A percentile compares a stretch with the other conserved stretches of the same genome.
These are phyloP conservation scores for Citrus inodora DNA, from an alignment of 345 rosid genomes.

Conservation along the genomic window DNA sequence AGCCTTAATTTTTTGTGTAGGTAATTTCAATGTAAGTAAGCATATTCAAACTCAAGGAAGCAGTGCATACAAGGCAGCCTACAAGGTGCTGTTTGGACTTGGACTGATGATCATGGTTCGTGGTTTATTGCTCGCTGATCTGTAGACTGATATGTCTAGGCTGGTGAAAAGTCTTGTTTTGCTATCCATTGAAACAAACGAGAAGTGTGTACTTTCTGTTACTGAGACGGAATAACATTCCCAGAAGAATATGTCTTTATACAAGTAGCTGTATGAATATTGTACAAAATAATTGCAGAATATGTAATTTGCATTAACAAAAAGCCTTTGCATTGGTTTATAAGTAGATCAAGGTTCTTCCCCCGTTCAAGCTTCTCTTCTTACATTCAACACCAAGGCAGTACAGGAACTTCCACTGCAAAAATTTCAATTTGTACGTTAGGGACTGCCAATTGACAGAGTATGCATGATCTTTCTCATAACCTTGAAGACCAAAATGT, in stretches of 20 bases:
- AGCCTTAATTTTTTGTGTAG: constrained; percentile 28
- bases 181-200: neutral
- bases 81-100: constrained; percentile 28
- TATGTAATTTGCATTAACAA: neutral
- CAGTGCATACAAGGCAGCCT: constrained; percentile 24
- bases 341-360: neutral
- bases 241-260: neutral
- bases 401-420: neutral
- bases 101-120: constrained; percentile 31
- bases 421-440: neutral
- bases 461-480: neutral
- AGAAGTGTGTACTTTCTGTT: neutral
- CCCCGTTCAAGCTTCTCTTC: neutral
- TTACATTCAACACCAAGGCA: neutral
- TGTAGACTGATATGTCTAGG: neutral
- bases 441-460: neutral
- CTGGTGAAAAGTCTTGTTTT: neutral
- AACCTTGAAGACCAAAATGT: neutral
- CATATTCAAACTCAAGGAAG: constrained; percentile 51
- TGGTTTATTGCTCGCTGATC: constrained; percentile 20
- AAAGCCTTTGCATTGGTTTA: neutral
- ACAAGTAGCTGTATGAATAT: neutral
- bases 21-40: constrained; percentile 62
- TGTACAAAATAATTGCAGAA: neutral
- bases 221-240: neutral